phyloP scores from a whole-genome alignment of 805 yeast species.

The Candida mattraensis region DNA sequence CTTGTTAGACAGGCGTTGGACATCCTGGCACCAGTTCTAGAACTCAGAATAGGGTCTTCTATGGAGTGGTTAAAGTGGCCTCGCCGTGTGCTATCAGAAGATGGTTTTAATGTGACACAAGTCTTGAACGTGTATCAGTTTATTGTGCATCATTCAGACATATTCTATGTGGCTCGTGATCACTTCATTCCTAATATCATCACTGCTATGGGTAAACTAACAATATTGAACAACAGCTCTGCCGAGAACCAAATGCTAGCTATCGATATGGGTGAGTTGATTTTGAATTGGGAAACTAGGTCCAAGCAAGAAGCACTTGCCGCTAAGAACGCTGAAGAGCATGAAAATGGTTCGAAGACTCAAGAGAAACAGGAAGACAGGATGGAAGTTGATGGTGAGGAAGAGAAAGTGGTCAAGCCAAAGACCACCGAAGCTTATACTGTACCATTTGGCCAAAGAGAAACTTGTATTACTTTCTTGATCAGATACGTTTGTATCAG shows the following conservation, averaged over 20 bases:
- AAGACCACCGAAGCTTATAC: constrained; percentile 40
- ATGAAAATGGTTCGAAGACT: constrained; percentile 5
- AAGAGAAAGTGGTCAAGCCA: no score
- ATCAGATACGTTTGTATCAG: constrained; percentile 86
- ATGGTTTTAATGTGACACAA: constrained; percentile 81
- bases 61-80: constrained; percentile 92
- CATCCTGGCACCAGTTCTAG: constrained; percentile 82
- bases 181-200: constrained; percentile 87
- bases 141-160: constrained; percentile 78
- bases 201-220: constrained; percentile 87
- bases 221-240: constrained; percentile 73
- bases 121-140: constrained; percentile 87
- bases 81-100: constrained; percentile 86
- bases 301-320: constrained; percentile 35
- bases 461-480: constrained; percentile 85
- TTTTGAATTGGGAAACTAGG: constrained; percentile 79
- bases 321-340: constrained; percentile 2
- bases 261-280: constrained; percentile 83
- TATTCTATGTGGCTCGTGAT: constrained; percentile 84
- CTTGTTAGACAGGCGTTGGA: constrained; percentile 87
- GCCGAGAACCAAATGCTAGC: constrained; percentile 82
- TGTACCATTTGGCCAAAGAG: constrained; percentile 78
- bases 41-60: constrained; percentile 61
- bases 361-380: constrained; percentile 5
- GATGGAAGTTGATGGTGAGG: constrained; percentile 23